Conservation (phyloP, 345 rosid species). For the Citrus australasica region DNA sequence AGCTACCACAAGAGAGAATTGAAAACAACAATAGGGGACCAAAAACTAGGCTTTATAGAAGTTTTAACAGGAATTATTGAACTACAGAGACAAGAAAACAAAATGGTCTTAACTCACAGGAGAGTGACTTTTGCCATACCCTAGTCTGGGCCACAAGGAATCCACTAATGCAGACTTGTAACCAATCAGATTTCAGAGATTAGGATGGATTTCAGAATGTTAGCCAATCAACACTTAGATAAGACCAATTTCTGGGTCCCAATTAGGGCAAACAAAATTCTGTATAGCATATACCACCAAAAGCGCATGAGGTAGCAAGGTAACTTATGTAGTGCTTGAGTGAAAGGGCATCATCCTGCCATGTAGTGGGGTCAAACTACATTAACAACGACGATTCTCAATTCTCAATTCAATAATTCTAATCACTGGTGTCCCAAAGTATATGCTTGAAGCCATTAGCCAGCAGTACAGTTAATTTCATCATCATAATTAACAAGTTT, state of each 20-base stretch:
- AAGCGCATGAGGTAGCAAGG: not conserved
- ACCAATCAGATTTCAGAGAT: conserved; percentile 34
- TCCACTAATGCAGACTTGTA: conserved; percentile 22
- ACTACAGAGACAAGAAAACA: conserved; percentile 9
- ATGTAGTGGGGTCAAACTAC: too few species aligned
- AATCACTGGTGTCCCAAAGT: not conserved
- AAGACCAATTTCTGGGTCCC: conserved; percentile 28
- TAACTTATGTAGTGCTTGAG: not conserved
- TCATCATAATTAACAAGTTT: not conserved
- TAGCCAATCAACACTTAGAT: conserved; percentile 41
- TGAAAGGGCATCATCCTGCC: not conserved
- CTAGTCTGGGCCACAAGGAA: conserved; percentile 30
- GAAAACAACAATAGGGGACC: conserved; percentile 26
- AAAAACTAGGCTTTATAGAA: conserved; percentile 4
- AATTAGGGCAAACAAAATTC: not conserved
- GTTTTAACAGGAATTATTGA: conserved; percentile 19
- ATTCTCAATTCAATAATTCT: conserved; percentile 5
- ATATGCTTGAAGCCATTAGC: not conserved
- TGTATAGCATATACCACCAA: not conserved
- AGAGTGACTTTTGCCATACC: not conserved
- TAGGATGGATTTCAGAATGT: conserved; percentile 26
- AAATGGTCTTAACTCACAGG: not conserved
- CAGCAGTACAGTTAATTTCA: not conserved
- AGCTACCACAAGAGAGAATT: conserved; percentile 3
- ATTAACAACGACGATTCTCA: not conserved